Base-by-base conservation (phyloP, 1,284 basidiomycete genomes). In the Trichosporon sp. region DNA sequence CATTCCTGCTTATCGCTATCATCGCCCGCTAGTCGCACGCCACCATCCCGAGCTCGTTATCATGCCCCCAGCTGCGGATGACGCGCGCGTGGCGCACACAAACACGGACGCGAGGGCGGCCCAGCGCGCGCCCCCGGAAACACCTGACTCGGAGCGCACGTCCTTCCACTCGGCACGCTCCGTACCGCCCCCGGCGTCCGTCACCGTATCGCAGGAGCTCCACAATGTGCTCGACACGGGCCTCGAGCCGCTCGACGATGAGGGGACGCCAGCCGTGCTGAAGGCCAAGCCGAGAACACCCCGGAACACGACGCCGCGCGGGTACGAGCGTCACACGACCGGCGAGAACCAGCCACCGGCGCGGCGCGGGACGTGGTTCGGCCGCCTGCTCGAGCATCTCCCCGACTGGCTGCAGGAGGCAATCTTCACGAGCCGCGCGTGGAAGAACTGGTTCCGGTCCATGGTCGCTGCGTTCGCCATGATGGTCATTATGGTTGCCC, bases 361-460 rank as follows among this genome's bases (percentile, higher is more conserved):
- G 11, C 27, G 27, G 3, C 25, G 53, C 11, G 21, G 60, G 32
- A 23, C 60, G 21, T 25, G 34, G 34, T 38, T 21, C 7, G 60
- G 15, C 13, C 31, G 60, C 7, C 4, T 63, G 34, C 35, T 65
- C 51, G 47, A 9, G 6, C 34, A n/a, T 34, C 62, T 79, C 3
- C 79, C 80, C 7, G 29, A 44, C 18, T 80, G 76, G 76, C 64
- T 79, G 27, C 67, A 29, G 2, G 64, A 47, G 6, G 73, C 71
- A 0, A 53, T 78, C 27, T 69, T 73, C 25, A 67, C 76, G 53
- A 65, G 64, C 11, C 67, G 80, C 21, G 74, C 76, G 53, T 83
- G 81, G 81, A 81, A 83, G 74, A 80, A 76, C 38, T 83, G 76
- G 62, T 56, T 75, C 25, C 68, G 81, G 51, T 76, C 74, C 56